Base-by-base conservation (phyloP, 345 rosid species). In the Noccaea bulbosa region DNA sequence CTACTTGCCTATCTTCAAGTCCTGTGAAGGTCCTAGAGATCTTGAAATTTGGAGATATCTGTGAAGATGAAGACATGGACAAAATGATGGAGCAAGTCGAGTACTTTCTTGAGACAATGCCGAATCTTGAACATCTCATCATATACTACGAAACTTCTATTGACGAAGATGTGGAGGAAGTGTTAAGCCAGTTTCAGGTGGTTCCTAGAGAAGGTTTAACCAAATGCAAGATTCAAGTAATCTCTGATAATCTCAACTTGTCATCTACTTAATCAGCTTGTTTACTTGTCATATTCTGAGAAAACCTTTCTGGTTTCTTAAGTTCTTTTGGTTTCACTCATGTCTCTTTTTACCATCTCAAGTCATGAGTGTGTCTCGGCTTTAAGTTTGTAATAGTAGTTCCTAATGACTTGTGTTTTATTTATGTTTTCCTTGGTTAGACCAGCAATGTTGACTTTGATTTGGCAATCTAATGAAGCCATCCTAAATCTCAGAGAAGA, bases 21-120 rank as follows among this genome's bases (percentile, higher is more conserved):
- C 84, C 92, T 0, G 73, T 64, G 56, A 64, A 64, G 20, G 3
- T 20, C 7, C 20, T 64, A 17, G 6, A 48, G 57, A 22, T 64
- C 20, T 1, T 64, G 9, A 37, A 64, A 6, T 64, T 66, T 66
- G 71, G 71, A 27, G 61, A 52, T 8, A 30, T 40, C 50, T 40
- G 5, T 52, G 61, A 52, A 52, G 71, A 66, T 1, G 51, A 52
- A 4, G 71, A 44, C 54, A 68, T 55, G 72, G 54, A 46, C 30
- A 32, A 9, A 8, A 17, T 15, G 67, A 62, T 62, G 67, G 43
- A 62, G 16, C 67, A 46, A 11, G 67, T 62, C 12, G 14, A 30
- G 53, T 62, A 30, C 67, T 46, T 62, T 20, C 67, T 62, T 11
- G 44, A 32, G 55, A 62, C 27, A 7, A 62, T 62, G 55, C 67